These are phyloP conservation scores for Spongispora temasekensis DNA, from an alignment of 1,284 basidiomycete species.

Conservation along the genomic window DNA sequence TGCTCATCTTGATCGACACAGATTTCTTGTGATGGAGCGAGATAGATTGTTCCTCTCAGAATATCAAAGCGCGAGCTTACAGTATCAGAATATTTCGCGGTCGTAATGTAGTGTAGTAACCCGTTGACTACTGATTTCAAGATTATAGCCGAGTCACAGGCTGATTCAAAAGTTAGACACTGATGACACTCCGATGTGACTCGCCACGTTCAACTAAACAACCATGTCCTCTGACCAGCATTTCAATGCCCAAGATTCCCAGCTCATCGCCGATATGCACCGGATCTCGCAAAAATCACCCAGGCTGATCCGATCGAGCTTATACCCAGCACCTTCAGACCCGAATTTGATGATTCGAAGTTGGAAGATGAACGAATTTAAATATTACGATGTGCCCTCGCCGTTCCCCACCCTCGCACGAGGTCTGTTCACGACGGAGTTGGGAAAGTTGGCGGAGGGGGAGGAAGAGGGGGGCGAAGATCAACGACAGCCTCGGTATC, in stretches of 20 bases:
- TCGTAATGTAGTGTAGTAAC: constrained; percentile 45
- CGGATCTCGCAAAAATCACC: constrained; percentile 51
- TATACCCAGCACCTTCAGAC: constrained; percentile 57
- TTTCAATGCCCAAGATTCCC: constrained; percentile 48
- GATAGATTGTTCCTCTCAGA: constrained; percentile 68
- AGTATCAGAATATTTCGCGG: constrained; percentile 75
- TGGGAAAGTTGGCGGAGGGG: constrained; percentile 22
- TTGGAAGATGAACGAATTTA: constrained; percentile 97
- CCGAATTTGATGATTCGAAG: constrained; percentile 61
- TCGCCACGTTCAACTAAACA: too few species aligned
- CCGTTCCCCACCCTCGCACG: constrained; percentile 91
- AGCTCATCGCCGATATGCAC: constrained; percentile 56
- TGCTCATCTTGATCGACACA: constrained; percentile 34
- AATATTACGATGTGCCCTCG: constrained; percentile 85
- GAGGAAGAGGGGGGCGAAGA: background rate
- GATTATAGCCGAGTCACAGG: too few species aligned
- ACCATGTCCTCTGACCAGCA: background rate
- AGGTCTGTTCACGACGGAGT: constrained; percentile 75
- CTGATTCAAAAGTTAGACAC: too few species aligned
- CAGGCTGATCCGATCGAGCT: constrained; percentile 59
- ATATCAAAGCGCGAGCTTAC: constrained; percentile 70
- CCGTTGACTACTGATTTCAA: too few species aligned
- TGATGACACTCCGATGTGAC: too few species aligned
- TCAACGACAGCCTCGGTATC: too few species aligned
- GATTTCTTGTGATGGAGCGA: constrained; percentile 70